Evolutionary conservation across 2,329 filamentous ascomycete genomes (phyloP).

Genomic region (Botrytis sinoallii): DNA sequence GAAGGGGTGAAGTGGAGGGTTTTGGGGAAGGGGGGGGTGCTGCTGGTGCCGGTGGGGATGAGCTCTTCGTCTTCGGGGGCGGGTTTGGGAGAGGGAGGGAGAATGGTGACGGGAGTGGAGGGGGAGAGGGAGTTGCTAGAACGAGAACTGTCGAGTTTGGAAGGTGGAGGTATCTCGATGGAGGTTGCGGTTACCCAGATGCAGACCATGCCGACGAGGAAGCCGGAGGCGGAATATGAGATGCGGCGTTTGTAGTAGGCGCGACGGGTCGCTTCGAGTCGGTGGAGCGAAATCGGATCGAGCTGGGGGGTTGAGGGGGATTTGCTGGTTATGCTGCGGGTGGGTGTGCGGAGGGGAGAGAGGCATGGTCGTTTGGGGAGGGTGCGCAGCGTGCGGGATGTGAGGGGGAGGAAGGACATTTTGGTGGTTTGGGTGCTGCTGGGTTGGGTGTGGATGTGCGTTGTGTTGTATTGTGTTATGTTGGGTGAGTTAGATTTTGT

Average conservation of each 20-base stretch:
- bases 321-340: slow-evolving; percentile 19
- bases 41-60: slow-evolving; percentile 38
- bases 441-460: background rate
- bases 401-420: slow-evolving; percentile 26
- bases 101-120: slow-evolving; percentile 32
- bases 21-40: slow-evolving; percentile 50
- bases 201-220: slow-evolving; percentile 34
- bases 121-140: slow-evolving; percentile 40
- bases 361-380: slow-evolving; percentile 25
- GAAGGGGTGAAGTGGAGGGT: slow-evolving; percentile 84
- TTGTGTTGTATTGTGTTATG: background rate
- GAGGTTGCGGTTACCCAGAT: slow-evolving; percentile 36
- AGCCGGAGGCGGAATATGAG: slow-evolving; percentile 32
- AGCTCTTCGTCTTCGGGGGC: slow-evolving; percentile 37
- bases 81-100: slow-evolving; percentile 26
- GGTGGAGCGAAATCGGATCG: slow-evolving; percentile 34
- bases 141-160: slow-evolving; percentile 15
- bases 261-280: slow-evolving; percentile 28
- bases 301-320: slow-evolving; percentile 11
- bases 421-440: background rate
- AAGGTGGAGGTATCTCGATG: slow-evolving; percentile 29
- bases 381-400: slow-evolving; percentile 32
- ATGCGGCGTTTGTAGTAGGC: slow-evolving; percentile 36
- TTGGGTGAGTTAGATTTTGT: background rate
- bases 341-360: background rate